Conservation (phyloP, 352 stramenopile species). For the Blastocystis sp. region DNA sequence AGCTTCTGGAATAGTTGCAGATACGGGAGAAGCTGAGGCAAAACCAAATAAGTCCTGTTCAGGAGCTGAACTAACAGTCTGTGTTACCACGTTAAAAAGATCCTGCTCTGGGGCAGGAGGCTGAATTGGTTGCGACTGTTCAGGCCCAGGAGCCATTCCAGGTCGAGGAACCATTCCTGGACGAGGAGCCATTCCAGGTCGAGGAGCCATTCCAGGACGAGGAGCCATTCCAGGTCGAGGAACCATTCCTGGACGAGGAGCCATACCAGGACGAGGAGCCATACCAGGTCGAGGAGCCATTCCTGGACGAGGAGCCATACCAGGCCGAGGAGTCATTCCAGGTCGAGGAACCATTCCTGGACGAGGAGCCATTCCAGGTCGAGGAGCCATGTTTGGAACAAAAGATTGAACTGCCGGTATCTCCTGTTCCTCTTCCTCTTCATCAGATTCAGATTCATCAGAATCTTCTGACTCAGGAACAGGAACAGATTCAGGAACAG, state of each 20-base stretch:
- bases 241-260: background rate
- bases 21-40: background rate
- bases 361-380: background rate
- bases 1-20: background rate
- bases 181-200: conserved; percentile 33
- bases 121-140: too few species aligned
- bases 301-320: background rate
- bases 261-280: conserved; percentile 33
- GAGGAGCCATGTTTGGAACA: too few species aligned
- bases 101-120: too few species aligned
- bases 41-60: background rate
- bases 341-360: conserved; percentile 25
- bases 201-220: conserved; percentile 18
- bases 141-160: background rate
- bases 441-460: background rate
- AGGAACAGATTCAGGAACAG: too few species aligned
- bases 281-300: conserved; percentile 23
- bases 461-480: background rate
- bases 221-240: conserved; percentile 30
- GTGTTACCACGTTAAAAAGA: too few species aligned
- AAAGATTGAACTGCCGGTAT: too few species aligned
- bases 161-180: background rate
- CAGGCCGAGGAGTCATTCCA: background rate
- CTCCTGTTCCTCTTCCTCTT: too few species aligned
- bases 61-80: too few species aligned